Conservation (phyloP, 2,329 filamentous ascomycete genomes). For the Mollisiaceae sp. region DNA sequence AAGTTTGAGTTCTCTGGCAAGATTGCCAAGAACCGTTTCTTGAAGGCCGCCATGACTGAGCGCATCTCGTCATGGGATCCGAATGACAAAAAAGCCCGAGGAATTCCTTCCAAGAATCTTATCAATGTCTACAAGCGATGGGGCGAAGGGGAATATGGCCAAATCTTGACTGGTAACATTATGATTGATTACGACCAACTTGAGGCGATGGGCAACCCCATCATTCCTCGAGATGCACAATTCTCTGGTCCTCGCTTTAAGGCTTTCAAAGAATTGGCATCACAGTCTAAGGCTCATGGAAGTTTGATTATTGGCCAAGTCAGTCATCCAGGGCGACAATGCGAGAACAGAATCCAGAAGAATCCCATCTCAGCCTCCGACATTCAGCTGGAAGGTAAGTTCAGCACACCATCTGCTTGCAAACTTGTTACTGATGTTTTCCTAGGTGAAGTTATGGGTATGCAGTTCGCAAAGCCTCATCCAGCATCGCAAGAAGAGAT, state of each 20-base stretch:
- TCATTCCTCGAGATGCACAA: constrained; percentile 59
- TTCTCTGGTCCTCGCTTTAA: constrained; percentile 64
- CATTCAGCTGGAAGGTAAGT: constrained; percentile 44
- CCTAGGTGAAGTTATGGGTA: constrained; percentile 47
- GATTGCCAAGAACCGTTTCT: constrained; percentile 66
- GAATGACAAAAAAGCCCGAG: constrained; percentile 55
- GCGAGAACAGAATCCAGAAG: constrained; percentile 42
- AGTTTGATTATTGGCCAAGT: constrained; percentile 65
- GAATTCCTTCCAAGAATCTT: constrained; percentile 57
- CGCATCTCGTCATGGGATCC: constrained; percentile 64
- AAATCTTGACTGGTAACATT: constrained; percentile 67
- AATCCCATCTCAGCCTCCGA: constrained; percentile 49
- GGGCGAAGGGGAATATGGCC: constrained; percentile 61
- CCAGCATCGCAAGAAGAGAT: constrained; percentile 61
- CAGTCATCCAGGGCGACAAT: constrained; percentile 61
- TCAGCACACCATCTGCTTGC: neutral
- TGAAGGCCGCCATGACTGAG: constrained; percentile 73
- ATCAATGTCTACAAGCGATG: constrained; percentile 64
- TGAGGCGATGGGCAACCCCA: constrained; percentile 60
- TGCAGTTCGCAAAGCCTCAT: constrained; percentile 58
- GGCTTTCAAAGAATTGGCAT: constrained; percentile 61
- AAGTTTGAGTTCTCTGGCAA: constrained; percentile 56
- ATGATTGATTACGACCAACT: constrained; percentile 66
- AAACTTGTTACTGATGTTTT: neutral
- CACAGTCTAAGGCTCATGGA: constrained; percentile 59